phyloP scores from a whole-genome alignment of 441 rosid genomes.

The Erysimum cheiri region DNA sequence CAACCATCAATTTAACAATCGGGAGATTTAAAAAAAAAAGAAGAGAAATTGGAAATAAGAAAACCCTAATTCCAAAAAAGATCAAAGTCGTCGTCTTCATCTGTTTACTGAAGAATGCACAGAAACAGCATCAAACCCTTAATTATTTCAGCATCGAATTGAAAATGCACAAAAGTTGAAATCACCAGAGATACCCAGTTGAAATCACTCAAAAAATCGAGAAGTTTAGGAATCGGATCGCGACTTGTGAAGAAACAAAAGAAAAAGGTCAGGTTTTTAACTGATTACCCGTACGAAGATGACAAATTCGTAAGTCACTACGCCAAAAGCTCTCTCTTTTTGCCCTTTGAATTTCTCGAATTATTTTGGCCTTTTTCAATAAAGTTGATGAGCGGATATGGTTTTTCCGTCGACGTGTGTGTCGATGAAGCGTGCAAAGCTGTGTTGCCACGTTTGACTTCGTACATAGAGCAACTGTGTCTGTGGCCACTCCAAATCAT shows the following conservation, averaged over 20 bases:
- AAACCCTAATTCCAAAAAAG: conserved; percentile 19
- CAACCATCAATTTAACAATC: conserved; percentile 13
- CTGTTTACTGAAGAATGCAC: conserved; percentile 9
- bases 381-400: conserved; percentile 38
- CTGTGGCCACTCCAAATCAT: conserved; percentile 23
- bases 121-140: conserved; percentile 19
- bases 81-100: conserved; percentile 17
- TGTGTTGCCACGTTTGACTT: conserved; percentile 47
- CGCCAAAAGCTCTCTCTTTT: neutral
- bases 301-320: conserved; percentile 32
- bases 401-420: conserved; percentile 40
- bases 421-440: conserved; percentile 41
- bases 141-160: conserved; percentile 14
- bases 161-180: conserved; percentile 11
- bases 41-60: neutral
- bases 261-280: conserved; percentile 19
- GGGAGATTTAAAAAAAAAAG: neutral
- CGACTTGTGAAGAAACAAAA: neutral
- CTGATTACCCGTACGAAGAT: conserved; percentile 36
- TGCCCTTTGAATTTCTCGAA: neutral
- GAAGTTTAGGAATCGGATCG: too few relatives aligned
- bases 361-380: neutral
- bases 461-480: conserved; percentile 3
- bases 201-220: conserved; percentile 21
- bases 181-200: conserved; percentile 19